Base-by-base conservation (phyloP, 805 yeast species). In the Metschnikowia matae region DNA sequence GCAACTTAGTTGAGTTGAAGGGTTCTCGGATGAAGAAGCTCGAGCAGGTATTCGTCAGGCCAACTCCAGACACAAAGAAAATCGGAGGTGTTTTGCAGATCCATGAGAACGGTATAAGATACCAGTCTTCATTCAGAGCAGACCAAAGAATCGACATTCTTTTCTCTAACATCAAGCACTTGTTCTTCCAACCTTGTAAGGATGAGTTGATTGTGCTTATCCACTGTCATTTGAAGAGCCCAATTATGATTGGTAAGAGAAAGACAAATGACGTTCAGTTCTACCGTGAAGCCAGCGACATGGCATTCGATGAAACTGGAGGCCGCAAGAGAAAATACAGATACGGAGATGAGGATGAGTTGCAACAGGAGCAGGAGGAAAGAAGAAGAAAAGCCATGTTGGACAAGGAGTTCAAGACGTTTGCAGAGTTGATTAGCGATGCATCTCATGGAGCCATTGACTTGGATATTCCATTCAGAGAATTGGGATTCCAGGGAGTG, bases 301-400 rank as follows among this genome's bases (percentile, higher is more conserved):
- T 90, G 78, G 84, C 96, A 3, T 90, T 90, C 61, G 99, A 94
- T 69, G 99, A 94, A 70, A 94, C 99, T 17, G 96, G 97, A 56
- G 91, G 89, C 53, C 85, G 96, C 54, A 85, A 89, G 72, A 83
- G 97, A 68, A 81, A 80, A 57, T 85, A 85, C 68, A 73, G 94
- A 63, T 94, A 94, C 65, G 99, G 99, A 43, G 99, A 94, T 67
- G 99, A 94, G 68, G 99, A 94, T 68, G 99, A 94, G 71, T 76
- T 94, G 56, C 98, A 94, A 70, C 97, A 92, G 70, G 99, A 94
- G 73, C 97, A 92, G 71, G 98, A 94, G 68, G 99, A 94, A 72
- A 84, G 97, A 73, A 80, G 92, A 69, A 81, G 97, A 70, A 87
- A 96, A 62, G 87, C 88, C 21, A 81, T 89, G 36, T 80, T 94